Conservation (phyloP, 1,284 basidiomycete genomes). For the Stygiomarasmius scandens region DNA sequence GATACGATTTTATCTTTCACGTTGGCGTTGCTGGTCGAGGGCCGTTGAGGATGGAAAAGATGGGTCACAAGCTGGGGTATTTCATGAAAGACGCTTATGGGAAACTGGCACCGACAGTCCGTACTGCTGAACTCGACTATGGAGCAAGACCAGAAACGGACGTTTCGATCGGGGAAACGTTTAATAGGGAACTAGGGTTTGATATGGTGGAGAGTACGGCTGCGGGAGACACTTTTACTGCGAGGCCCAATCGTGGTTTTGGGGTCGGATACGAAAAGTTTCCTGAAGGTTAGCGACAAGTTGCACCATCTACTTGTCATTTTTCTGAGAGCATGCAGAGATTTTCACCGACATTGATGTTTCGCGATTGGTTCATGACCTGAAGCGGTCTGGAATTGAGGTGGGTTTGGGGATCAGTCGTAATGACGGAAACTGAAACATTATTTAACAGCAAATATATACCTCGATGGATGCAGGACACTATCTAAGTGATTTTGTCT, state of each 20-base stretch:
- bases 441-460: constrained; percentile 55
- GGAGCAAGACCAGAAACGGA: constrained; percentile 4
- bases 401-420: constrained; percentile 40
- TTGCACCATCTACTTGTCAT: not conserved
- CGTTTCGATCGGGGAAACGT: constrained; percentile 7
- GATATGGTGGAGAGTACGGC: constrained; percentile 29
- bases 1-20: constrained; percentile 78
- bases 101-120: constrained; percentile 27
- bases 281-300: constrained; percentile 27
- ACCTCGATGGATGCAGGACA: constrained; percentile 77
- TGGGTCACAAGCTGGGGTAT: constrained; percentile 73
- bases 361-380: constrained; percentile 50
- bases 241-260: constrained; percentile 38
- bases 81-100: constrained; percentile 69
- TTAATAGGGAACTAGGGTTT: not conserved
- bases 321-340: constrained; percentile 23
- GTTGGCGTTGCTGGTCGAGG: constrained; percentile 71
- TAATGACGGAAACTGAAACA: constrained; percentile 12
- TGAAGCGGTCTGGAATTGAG: constrained; percentile 60
- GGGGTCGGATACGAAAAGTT: constrained; percentile 40
- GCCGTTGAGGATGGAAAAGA: constrained; percentile 62
- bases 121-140: constrained; percentile 5
- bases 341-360: constrained; percentile 48
- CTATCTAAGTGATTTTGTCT: constrained; percentile 77
- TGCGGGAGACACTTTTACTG: constrained; percentile 15